Evolutionary conservation across 306 rosid genomes (phyloP).

Genomic region (Mimosa pudica): DNA sequence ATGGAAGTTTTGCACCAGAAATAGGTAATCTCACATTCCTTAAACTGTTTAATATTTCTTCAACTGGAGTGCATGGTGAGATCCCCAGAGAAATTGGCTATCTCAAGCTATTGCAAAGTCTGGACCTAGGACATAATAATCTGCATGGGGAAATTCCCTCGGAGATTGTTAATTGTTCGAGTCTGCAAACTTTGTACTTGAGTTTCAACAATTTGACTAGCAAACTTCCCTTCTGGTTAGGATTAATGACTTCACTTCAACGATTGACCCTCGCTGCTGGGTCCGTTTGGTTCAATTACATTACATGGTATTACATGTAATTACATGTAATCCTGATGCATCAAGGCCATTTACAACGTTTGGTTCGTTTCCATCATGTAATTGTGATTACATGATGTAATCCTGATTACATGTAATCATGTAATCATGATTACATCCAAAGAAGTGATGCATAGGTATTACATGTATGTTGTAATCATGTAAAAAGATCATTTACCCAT

Average conservation of each 20-base stretch:
- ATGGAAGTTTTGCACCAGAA: constrained; percentile 32
- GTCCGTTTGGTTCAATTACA: too few species aligned
- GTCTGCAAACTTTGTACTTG: background rate
- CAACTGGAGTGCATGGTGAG: background rate
- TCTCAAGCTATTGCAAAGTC: background rate
- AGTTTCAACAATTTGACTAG: constrained; percentile 1
- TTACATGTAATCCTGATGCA: too few species aligned
- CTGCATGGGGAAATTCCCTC: constrained; percentile 22
- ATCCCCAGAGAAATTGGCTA: constrained; percentile 7
- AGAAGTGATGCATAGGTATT: too few species aligned
- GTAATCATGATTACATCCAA: too few species aligned
- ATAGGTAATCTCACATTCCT: constrained; percentile 40
- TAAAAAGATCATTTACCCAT: too few species aligned
- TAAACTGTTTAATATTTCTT: background rate
- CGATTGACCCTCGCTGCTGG: too few species aligned
- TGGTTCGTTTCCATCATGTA: too few species aligned
- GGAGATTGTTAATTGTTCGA: constrained; percentile 28
- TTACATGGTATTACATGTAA: too few species aligned
- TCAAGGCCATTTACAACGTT: too few species aligned
- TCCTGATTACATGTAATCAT: too few species aligned
- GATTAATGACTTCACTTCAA: constrained; percentile 6
- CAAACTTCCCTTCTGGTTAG: constrained; percentile 31
- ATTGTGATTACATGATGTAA: too few species aligned
- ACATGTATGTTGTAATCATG: too few species aligned
- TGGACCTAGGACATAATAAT: background rate